Evolutionary conservation across 441 rosid species (phyloP).

Genomic region (Raphanus hybrid): DNA sequence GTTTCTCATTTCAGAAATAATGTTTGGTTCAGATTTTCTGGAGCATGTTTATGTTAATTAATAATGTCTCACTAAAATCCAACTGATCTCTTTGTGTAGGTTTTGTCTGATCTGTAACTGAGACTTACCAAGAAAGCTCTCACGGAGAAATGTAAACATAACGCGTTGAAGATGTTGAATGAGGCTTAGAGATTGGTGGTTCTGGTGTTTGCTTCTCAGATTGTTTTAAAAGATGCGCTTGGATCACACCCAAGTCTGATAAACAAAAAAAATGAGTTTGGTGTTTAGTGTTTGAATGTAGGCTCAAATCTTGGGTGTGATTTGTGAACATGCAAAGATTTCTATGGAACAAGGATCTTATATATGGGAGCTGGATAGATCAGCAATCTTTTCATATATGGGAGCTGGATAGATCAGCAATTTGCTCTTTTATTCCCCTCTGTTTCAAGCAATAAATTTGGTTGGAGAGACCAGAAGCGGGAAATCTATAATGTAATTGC

Average conservation of each 20-base stretch:
- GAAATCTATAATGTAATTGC: no score
- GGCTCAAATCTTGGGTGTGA: neutral
- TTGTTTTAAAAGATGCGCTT: neutral
- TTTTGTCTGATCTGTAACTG: slow-evolving; percentile 58
- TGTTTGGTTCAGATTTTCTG: neutral
- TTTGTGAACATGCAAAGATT: neutral
- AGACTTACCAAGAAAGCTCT: no score
- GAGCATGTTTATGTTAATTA: neutral
- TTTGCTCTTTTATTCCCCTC: neutral
- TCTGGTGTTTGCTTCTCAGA: neutral
- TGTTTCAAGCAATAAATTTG: neutral
- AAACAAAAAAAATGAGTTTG: neutral
- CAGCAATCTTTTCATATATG: neutral
- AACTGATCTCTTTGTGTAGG: slow-evolving; percentile 43
- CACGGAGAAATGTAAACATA: no score
- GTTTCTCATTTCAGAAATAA: no score
- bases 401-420: neutral
- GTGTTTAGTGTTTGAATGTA: neutral
- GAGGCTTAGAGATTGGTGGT: neutral
- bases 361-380: neutral
- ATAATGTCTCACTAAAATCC: neutral
- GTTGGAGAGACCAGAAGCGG: no score
- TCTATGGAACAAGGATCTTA: neutral
- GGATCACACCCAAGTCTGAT: neutral
- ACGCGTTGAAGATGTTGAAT: no score